phyloP scores from a whole-genome alignment of 805 yeast genomes.

The Candida hungchunana region DNA sequence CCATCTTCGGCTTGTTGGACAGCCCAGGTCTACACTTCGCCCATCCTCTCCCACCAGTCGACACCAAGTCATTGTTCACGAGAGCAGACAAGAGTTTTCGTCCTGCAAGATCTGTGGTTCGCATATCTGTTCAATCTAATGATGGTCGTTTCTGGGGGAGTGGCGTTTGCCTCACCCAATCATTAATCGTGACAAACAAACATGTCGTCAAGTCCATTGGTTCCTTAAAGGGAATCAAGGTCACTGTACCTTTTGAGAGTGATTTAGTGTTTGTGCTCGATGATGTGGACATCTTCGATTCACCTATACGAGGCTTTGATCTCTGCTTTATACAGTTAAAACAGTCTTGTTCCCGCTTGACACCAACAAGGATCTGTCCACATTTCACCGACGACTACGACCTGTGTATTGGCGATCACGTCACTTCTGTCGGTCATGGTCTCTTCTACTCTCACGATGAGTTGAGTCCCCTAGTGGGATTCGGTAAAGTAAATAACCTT shows the following conservation, averaged over 20 bases:
- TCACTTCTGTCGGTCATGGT: slow-evolving; percentile 26
- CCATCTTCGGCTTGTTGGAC: slow-evolving; percentile 15
- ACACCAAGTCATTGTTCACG: neutral
- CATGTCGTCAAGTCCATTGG: slow-evolving; percentile 23
- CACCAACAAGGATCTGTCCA: slow-evolving; percentile 13
- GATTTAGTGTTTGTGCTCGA: slow-evolving; percentile 2
- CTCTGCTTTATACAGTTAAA: slow-evolving; percentile 22
- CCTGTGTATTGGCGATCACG: slow-evolving; percentile 15
- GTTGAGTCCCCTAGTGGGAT: slow-evolving; percentile 20
- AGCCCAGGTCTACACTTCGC: slow-evolving; percentile 7
- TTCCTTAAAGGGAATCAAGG: slow-evolving; percentile 9
- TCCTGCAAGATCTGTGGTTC: slow-evolving; percentile 20
- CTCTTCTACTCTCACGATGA: slow-evolving; percentile 16
- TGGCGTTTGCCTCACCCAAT: slow-evolving; percentile 21
- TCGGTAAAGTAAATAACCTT: slow-evolving; percentile 21
- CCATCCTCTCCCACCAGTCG: neutral
- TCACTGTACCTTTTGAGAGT: slow-evolving; percentile 12
- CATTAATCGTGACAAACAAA: slow-evolving; percentile 23
- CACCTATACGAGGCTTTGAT: slow-evolving; percentile 26
- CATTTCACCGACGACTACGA: slow-evolving; percentile 2
- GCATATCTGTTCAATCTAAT: slow-evolving; percentile 19
- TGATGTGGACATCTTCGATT: slow-evolving; percentile 13
- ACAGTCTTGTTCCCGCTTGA: slow-evolving; percentile 3
- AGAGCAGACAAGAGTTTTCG: slow-evolving; percentile 3
- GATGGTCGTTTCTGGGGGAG: slow-evolving; percentile 28